phyloP scores from a whole-genome alignment of 208 protist genomes.

The Trypanosoma lewisi region DNA sequence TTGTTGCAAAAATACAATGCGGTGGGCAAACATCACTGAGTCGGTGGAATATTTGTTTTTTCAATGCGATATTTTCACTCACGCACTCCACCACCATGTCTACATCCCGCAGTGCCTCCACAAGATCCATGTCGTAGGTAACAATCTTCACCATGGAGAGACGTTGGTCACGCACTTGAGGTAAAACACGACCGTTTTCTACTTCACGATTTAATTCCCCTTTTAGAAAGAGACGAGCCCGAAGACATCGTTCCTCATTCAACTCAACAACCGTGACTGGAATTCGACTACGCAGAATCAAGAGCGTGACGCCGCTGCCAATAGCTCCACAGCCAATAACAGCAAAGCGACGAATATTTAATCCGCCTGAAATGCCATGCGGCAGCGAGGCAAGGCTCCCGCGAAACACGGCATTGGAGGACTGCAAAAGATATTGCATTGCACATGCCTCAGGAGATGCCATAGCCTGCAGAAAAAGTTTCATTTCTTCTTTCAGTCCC shows the following conservation, averaged over 20 bases:
- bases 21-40: conserved; percentile 67
- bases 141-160: conserved; percentile 35
- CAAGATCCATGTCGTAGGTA: conserved; percentile 30
- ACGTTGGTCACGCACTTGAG: conserved; percentile 23
- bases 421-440: conserved; percentile 74
- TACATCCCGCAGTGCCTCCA: conserved; percentile 33
- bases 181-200: conserved; percentile 27
- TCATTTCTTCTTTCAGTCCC: conserved; percentile 43
- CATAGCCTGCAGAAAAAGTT: conserved; percentile 46
- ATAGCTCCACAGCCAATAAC: conserved; percentile 86
- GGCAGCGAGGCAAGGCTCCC: conserved; percentile 11
- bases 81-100: conserved; percentile 81
- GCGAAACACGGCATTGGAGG: conserved; percentile 32
- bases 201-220: conserved; percentile 35
- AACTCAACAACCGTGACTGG: conserved; percentile 75
- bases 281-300: conserved; percentile 47
- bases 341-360: conserved; percentile 34
- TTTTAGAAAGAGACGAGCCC: conserved; percentile 23
- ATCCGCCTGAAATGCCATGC: neutral
- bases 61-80: conserved; percentile 56
- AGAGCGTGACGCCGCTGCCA: conserved; percentile 72
- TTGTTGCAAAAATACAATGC: conserved; percentile 67
- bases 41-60: conserved; percentile 68
- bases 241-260: conserved; percentile 32
- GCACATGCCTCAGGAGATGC: conserved; percentile 41